Evolutionary conservation across 1,284 basidiomycete species (phyloP), one percentile per base, ranked within the genome.

Genomic region (Ustilago loliicola): DNA sequence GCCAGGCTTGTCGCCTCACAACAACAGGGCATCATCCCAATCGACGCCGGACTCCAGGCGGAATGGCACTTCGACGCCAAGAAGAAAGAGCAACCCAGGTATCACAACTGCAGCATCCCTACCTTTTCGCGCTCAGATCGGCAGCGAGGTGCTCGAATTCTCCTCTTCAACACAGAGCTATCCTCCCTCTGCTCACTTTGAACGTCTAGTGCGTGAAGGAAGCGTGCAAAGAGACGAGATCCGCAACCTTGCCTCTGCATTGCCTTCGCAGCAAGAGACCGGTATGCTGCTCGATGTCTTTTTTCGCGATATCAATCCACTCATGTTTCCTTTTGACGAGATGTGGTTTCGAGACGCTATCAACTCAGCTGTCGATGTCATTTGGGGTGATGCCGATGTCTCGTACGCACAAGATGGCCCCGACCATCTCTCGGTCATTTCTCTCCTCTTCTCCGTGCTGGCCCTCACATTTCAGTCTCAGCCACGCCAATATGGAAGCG

Each of bases 291-390:
- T 72, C 9, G 63, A 63, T 32, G 32, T 72, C 48, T 72, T 72
- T 27, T 72, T 66, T 21, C 69, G 69, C 60, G 59, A 72, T 51
- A 72, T 72, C 64, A 72, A 72, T 25, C 51, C 59, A 10, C 64
- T 66, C 55, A 66, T 72, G 63, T 66, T 66, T 38, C 69, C 69
- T 6, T 66, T 72, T 36, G 69, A 72, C 55, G 69, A 72, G n/a
- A 34, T 62, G 34, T 62, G 60, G 59, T 72, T 72, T n/a, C 63
- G 69, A 11, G 51, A 66, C 36, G 63, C 69, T 3, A n/a, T 66
- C 40, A 57, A 72, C 23, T 51, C 56, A 21, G 61, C 67, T 17
- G 50, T 38, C 40, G 63, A 66, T 27, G 48, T 66, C 17, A 42
- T 72, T 15, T 72, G 69, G 69, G 50, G 48, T 30, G 52, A 71